phyloP scores from a whole-genome alignment of 2,329 filamentous ascomycete species.

The Phialemonium atrogriseum region DNA sequence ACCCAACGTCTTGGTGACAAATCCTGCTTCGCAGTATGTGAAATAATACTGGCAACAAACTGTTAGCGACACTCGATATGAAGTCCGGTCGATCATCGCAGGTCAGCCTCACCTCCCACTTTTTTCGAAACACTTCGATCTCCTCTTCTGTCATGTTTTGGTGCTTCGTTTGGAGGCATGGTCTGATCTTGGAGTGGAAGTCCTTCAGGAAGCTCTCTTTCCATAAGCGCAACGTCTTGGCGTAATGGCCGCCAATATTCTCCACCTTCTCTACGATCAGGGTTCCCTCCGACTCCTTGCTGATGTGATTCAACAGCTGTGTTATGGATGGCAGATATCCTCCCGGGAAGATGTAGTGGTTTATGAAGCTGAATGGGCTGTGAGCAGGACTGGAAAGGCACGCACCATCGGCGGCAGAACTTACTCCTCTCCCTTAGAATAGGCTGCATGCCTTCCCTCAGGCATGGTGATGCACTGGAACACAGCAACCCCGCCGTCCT shows the following conservation, averaged over 20 bases:
- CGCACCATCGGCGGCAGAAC: too few relatives aligned
- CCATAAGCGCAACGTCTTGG: slow-evolving; percentile 62
- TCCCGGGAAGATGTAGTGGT: slow-evolving; percentile 72
- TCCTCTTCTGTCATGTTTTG: slow-evolving; percentile 50
- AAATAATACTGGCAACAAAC: slow-evolving; percentile 56
- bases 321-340: slow-evolving; percentile 57
- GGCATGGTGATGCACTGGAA: slow-evolving; percentile 77
- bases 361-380: slow-evolving; percentile 48
- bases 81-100: neutral
- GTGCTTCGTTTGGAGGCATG: slow-evolving; percentile 51
- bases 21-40: slow-evolving; percentile 66
- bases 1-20: slow-evolving; percentile 62
- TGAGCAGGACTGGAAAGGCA: neutral
- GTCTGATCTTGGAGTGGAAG: slow-evolving; percentile 52
- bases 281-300: slow-evolving; percentile 48
- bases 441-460: slow-evolving; percentile 57
- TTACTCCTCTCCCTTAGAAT: slow-evolving; percentile 56
- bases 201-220: slow-evolving; percentile 55
- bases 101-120: slow-evolving; percentile 52
- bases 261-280: slow-evolving; percentile 60
- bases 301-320: slow-evolving; percentile 51
- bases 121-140: slow-evolving; percentile 58
- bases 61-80: slow-evolving; percentile 10
- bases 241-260: slow-evolving; percentile 69
- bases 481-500: slow-evolving; percentile 56